Conservation (phyloP, 1,284 basidiomycete genomes). For the Psilocybe mexicana region DNA sequence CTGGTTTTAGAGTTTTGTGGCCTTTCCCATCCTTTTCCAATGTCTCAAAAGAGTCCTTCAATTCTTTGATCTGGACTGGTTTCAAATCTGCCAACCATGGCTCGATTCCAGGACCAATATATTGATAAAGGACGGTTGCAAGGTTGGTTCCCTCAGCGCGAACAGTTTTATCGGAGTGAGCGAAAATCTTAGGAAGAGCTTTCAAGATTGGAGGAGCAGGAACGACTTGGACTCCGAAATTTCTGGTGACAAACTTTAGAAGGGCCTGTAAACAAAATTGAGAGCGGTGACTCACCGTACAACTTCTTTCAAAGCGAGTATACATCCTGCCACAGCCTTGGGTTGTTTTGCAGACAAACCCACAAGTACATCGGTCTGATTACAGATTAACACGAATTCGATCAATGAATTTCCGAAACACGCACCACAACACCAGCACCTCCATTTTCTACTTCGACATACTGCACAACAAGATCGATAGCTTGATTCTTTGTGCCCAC, state of each 20-base stretch:
- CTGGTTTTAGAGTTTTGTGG: slow-evolving; percentile 79
- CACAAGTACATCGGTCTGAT: slow-evolving; percentile 78
- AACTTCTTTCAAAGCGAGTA: slow-evolving; percentile 82
- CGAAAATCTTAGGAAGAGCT: slow-evolving; percentile 89
- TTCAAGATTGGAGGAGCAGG: slow-evolving; percentile 85
- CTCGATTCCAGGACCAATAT: slow-evolving; percentile 86
- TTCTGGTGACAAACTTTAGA: slow-evolving; percentile 41
- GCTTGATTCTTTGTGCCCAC: slow-evolving; percentile 92
- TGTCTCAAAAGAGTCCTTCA: slow-evolving; percentile 87
- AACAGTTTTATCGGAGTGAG: slow-evolving; percentile 94
- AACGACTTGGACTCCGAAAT: slow-evolving; percentile 81
- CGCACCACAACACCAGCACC: slow-evolving; percentile 88
- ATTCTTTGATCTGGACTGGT: slow-evolving; percentile 96
- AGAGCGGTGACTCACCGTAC: slow-evolving; percentile 38
- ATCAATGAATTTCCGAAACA: slow-evolving; percentile 33
- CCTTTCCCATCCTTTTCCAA: slow-evolving; percentile 85
- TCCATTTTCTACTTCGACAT: slow-evolving; percentile 92
- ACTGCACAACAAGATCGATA: slow-evolving; percentile 84
- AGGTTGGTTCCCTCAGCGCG: slow-evolving; percentile 89
- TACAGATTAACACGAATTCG: slow-evolving; percentile 28
- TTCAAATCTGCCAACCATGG: slow-evolving; percentile 92
- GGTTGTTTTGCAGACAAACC: slow-evolving; percentile 94
- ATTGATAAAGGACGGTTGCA: slow-evolving; percentile 81
- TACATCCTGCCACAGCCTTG: slow-evolving; percentile 86
- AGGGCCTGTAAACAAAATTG: background rate